Evolutionary conservation across 164 flowering plant species (phyloP), one percentile per base, ranked within the genome.

Genomic region (Magnolia kwangsiensis): DNA sequence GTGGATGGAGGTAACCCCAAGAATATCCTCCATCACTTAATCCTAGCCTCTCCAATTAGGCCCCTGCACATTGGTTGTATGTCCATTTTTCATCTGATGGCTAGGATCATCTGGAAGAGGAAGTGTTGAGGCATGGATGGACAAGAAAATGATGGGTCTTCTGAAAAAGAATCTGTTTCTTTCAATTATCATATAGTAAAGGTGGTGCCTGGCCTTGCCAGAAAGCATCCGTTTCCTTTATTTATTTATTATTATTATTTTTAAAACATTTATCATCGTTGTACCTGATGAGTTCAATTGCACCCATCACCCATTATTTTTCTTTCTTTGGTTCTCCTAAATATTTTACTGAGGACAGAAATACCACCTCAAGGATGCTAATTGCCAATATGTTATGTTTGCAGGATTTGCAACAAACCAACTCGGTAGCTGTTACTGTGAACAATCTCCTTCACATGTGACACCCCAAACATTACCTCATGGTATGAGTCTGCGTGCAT

Each of bases 381-480:
- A 55, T 55, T 55, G 9, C 61, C 61, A 2, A 8, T 4, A 10
- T 55, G 18, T 55, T 10, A 14, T n/a, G 24, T 74, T 81, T 87
- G 81, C 97, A 96, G 99, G 99, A 96, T 80, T 82, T 96, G 83
- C 97, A 90, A 87, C 86, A 87, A 72, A 94, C 99, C 45, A 89
- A 93, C 82, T 89, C 94, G 10, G 97, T 84, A 0, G 77, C 88
- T 73, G 90, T 90, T 73, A 94, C 98, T 80, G 96, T 96, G 88
- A 94, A 96, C 85, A 94, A 96, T 86, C 93, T 96, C 75, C 97
- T 96, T 76, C 98, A 91, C 84, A 88, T 90, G 92, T 92, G 86
- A 91, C 23, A 58, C 69, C 21, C 24, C 61, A 63, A 23, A 64
- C n/a, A 18, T 49, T 21, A 50, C 8, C 27, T 74, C 20, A 11